Conservation (phyloP, 2,329 filamentous ascomycete species). For the Pestalotiopsis fici region DNA sequence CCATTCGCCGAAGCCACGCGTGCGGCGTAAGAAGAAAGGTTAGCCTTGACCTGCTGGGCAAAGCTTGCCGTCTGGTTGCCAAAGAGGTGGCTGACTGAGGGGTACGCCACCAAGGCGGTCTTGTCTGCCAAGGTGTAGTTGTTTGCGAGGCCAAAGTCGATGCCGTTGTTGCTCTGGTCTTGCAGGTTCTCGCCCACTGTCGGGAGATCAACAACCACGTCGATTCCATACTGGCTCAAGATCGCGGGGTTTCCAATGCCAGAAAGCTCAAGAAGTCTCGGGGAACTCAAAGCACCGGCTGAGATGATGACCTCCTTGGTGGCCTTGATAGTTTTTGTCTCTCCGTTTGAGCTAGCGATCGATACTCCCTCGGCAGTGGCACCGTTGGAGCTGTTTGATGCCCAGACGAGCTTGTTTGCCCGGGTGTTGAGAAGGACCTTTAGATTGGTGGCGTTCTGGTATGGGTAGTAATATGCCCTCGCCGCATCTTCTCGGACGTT, state of each 20-base stretch:
- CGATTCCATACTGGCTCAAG: conserved; percentile 34
- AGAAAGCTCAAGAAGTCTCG: conserved; percentile 17
- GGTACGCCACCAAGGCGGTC: not conserved
- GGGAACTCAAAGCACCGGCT: conserved; percentile 29
- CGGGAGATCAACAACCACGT: conserved; percentile 32
- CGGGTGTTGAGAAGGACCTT: conserved; percentile 41
- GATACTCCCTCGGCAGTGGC: conserved; percentile 28
- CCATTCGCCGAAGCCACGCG: conserved; percentile 10
- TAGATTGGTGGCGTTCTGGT: conserved; percentile 39
- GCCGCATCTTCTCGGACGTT: conserved; percentile 46
- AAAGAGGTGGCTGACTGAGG: conserved; percentile 13
- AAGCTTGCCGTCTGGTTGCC: conserved; percentile 5
- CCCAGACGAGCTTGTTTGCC: conserved; percentile 40
- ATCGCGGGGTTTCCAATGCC: conserved; percentile 33
- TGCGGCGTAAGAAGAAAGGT: conserved; percentile 8
- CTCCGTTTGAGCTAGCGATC: conserved; percentile 24
- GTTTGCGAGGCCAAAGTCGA: conserved; percentile 33
- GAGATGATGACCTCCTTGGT: conserved; percentile 34
- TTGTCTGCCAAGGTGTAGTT: conserved; percentile 12
- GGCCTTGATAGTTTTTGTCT: conserved; percentile 10
- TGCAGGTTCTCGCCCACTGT: conserved; percentile 41
- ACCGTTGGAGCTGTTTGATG: not conserved
- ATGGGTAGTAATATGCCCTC: conserved; percentile 46
- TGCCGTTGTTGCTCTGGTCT: conserved; percentile 30
- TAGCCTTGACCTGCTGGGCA: conserved; percentile 5